These are phyloP conservation scores for Brassica nigra DNA, from an alignment of 345 rosid species.

Conservation along the genomic window DNA sequence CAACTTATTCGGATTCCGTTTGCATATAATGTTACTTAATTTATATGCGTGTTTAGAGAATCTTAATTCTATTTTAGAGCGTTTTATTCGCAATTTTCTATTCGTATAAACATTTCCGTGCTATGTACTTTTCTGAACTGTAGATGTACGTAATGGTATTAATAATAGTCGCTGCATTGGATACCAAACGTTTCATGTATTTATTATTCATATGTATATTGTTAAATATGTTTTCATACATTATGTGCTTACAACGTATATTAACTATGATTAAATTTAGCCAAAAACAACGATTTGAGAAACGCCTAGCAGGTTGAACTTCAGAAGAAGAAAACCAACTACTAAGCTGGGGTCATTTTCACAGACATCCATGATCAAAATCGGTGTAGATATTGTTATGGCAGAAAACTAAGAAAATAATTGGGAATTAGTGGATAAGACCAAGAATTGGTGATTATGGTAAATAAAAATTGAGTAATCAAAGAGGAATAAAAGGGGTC, in stretches of 20 bases:
- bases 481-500: constrained; percentile 29
- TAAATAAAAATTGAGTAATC: constrained; percentile 4
- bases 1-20: constrained; percentile 18
- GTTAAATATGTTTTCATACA: neutral
- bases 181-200: neutral
- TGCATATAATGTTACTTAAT: neutral
- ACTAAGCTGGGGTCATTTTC: neutral
- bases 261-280: neutral
- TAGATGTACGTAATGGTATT: neutral
- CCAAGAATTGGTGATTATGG: constrained; percentile 1
- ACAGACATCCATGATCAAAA: neutral
- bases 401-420: neutral
- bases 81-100: neutral
- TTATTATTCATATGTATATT: neutral
- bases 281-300: neutral
- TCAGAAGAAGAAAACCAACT: neutral
- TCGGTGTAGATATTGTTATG: neutral
- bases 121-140: neutral
- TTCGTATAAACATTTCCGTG: neutral
- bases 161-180: neutral
- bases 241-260: neutral
- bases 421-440: constrained; percentile 25
- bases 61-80: neutral
- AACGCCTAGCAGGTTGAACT: neutral
- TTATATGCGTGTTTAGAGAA: neutral